Evolutionary conservation across 2,329 filamentous ascomycete species (phyloP), one percentile per base, ranked within the genome.

Genomic region (Sporothrix dimorphospora): DNA sequence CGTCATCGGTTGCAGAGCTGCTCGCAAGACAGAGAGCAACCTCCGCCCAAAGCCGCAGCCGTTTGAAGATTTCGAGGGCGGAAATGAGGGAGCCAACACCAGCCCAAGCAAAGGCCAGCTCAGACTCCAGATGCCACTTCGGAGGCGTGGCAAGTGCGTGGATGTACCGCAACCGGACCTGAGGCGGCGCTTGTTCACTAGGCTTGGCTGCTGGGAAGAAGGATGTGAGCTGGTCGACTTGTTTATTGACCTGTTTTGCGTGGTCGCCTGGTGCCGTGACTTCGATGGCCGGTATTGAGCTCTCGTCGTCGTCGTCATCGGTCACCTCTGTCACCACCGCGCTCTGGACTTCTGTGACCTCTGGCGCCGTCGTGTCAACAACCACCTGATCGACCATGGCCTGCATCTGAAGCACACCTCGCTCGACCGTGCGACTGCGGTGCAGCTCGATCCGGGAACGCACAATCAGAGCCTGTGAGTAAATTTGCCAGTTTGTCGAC

Each of bases 401-500:
- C 81, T 99, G 96, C 76, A 99, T 88, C 81, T 99, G 96, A 24
- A 99, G 83, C 0, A 99, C 89, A 61, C 94, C 93, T 73, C 96
- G 87, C 82, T 99, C 96, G 49, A 97, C 87, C 0, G 96, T 99
- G 71, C 95, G 87, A 70, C 94, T 93, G 70, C 90, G 89, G 81
- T 97, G 94, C 0, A 94, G 87, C 81, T 99, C 96, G 71, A 98
- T 95, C 19, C 96, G 88, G 73, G 93, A 97, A 59, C 96, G 88
- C 1, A 98, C 92, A 0, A 99, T 85, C 9, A 99, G 85, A 0
- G 94, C 96, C 79, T 98, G 94, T 0, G 96, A 98, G 79, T 98
- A 98, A 45, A 98, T 91, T 80, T 98, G 96, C 96, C 96, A 99
- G 80, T 98, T 99, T 0, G 94, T 95, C 61, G 92, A 92, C 76